Base-by-base conservation (phyloP, 768 basidiomycete species). In the Lentinula edodes region DNA sequence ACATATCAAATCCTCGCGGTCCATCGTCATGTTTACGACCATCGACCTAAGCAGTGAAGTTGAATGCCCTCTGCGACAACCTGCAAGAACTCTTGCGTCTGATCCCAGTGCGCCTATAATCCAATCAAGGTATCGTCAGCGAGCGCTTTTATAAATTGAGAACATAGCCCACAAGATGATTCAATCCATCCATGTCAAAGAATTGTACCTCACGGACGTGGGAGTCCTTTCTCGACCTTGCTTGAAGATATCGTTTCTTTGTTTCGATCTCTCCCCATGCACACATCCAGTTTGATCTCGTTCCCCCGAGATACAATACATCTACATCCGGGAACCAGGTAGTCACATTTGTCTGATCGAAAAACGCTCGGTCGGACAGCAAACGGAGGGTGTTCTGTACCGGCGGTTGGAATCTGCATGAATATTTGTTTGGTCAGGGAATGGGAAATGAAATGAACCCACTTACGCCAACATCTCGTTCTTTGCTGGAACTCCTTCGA, bases 201-300 rank as follows among this genome's bases (percentile, higher is more conserved):
- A 56, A 56, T 18, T n/a, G 35, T 20, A 54, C 41, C 35, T 43
- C 15, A 13, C 55, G 41, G 8, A 23, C 20, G 4, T 45, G 16
- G 7, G 18, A 20, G 9, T 16, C 2, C 23, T 23, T 10, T 23
- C 51, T 32, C 23, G 58, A 39, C 23, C 13, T 45, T 45, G 50
- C 50, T 13, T 52, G 32, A 10, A 50, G 41, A 54, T 65, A 63
- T 32, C 59, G 16, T 48, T 55, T 50, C 52, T 65, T 50, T 13
- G 62, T 63, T 52, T 66, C 62, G 16, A 63, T 60, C n/a, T 50
- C 16, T 15, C 23, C 57, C 54, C 58, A 66, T 1, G 57, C 59
- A 23, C 48, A 57, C 15, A 34, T 18, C 66, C 66, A 66, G 46
- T 34, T 55, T 1, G 46, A 39, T n/a, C 60, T 38, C 9, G 36